Evolutionary conservation across 495 filamentous ascomycete species (phyloP), one percentile per base, ranked within the genome.

Genomic region (Extremus antarcticus): DNA sequence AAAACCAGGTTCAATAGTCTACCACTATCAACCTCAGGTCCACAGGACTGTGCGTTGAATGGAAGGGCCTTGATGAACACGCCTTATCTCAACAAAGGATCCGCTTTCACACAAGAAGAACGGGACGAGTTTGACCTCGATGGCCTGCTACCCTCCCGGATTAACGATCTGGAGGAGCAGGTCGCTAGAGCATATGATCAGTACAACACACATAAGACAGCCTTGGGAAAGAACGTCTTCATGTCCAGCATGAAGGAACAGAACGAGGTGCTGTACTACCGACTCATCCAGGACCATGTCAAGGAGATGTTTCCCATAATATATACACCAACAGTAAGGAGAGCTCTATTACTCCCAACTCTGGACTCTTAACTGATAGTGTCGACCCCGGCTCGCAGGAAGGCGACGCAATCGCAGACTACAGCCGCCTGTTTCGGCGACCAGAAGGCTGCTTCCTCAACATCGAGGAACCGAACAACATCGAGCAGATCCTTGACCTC

Each of bases 221-320:
- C 48, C 57, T 66, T 91, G 43, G 82, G 80, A 15, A 87, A 87
- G 70, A 89, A 92, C 59, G 90, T 86, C 0, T 94, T 87, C 65
- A 83, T 88, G 78, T 81, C 82, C 17, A 81, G 81, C 62, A 76
- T 94, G 75, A 82, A 85, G 65, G 79, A 86, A 52, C 89, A 95
- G 68, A 94, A 90, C 71, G 75, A 84, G 48, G 86, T 89, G 7
- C 67, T 91, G 9, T 90, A 82, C 61, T 91, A 83, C 61, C 55
- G 82, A 77, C 71, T 86, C 17, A 71, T 87, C 20, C 74, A 79
- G 68, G 73, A 79, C 0, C 79, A 87, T 65, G 65, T 87, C 2
- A 85, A 86, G 58, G 90, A 95, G 66, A 90, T 95, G 85, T 88
- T 94, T 61, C 78, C 82, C 41, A 70, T 95, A 11, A 87, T 95